Conservation (phyloP, 1,284 basidiomycete genomes). For the Ustilago curta region DNA sequence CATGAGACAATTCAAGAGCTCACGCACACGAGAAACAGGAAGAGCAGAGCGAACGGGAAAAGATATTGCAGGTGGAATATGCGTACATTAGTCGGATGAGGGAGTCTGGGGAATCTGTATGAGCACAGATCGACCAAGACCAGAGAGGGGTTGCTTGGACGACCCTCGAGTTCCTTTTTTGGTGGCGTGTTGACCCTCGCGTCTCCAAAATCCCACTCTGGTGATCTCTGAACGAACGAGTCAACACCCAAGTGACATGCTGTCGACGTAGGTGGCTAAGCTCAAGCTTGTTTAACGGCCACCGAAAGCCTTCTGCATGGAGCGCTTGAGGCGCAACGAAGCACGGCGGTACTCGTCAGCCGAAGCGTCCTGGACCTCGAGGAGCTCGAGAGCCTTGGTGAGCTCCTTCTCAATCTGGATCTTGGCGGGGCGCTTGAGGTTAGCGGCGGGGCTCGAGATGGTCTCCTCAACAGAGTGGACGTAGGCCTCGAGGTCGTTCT, state of each 20-base stretch:
- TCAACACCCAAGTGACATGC: conserved; percentile 12
- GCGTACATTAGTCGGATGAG: conserved; percentile 47
- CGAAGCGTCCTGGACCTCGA: conserved; percentile 66
- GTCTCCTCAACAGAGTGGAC: conserved; percentile 68
- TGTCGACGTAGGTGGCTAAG: conserved; percentile 3
- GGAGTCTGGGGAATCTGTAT: conserved; percentile 29
- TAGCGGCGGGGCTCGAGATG: conserved; percentile 67
- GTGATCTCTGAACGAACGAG: background rate
- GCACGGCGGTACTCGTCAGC: conserved; percentile 68
- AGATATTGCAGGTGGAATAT: conserved; percentile 50
- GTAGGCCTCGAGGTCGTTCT: conserved; percentile 69
- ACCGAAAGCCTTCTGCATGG: conserved; percentile 68
- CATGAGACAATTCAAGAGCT: background rate
- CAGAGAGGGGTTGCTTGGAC: conserved; percentile 5
- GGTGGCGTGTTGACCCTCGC: background rate
- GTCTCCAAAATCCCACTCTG: background rate
- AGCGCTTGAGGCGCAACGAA: conserved; percentile 67
- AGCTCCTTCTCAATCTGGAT: conserved; percentile 69
- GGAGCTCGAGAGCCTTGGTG: conserved; percentile 69
- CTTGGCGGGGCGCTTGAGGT: conserved; percentile 68
- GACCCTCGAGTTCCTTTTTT: conserved; percentile 48
- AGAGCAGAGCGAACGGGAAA: conserved; percentile 30
- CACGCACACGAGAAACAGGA: background rate
- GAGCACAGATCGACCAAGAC: conserved; percentile 33
- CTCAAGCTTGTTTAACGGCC: conserved; percentile 53